Evolutionary conservation across 176 grass and related monocot species (phyloP), one percentile per base, ranked within the genome.

Genomic region (maize (Zea mays)): DNA sequence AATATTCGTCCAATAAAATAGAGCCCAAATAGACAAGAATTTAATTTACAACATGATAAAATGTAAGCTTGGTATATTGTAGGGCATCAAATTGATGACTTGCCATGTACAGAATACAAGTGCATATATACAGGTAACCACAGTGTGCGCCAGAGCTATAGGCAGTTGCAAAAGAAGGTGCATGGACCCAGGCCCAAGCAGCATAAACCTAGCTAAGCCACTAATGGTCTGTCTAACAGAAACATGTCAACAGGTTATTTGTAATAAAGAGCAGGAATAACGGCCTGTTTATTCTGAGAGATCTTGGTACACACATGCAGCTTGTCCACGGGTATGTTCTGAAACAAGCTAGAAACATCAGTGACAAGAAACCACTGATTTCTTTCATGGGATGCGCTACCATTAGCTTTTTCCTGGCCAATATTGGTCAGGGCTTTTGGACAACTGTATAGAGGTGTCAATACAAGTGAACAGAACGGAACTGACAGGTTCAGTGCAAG

Each of bases 401-500:
- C 8, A 55, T 57, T 66, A 45, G 59, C 20, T 64, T 11, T 54
- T 27, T 40, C 0, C 40, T 62, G 33, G 11, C 34, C 65, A 33
- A 50, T 42, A 70, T 27, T 15, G n/a, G 11, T 48, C 5, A 69
- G 6, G 0, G 41, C 40, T 60, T 8, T 61, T 34, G 58, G 47
- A 65, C 33, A 65, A 60, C 57, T 62, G 16, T 58, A 52, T 58
- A 52, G 52, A 64, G 5, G 17, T 69, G 45, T 82, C 74, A 11
- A 13, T 71, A 77, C 60, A 43, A 36, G 37, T n/a, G 20, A 72
- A 36, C 63, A n/a, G 46, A 74, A 62, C 67, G 39, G 63, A 81
- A 74, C 21, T 37, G n/a, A 36, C 21, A 73, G 58, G 51, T 81
- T 89, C 42, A 79, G 59, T 49, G 71, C 86, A 72, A 80, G 14